phyloP scores from a whole-genome alignment of 768 basidiomycete species.

The Flagelloscypha sp. region DNA sequence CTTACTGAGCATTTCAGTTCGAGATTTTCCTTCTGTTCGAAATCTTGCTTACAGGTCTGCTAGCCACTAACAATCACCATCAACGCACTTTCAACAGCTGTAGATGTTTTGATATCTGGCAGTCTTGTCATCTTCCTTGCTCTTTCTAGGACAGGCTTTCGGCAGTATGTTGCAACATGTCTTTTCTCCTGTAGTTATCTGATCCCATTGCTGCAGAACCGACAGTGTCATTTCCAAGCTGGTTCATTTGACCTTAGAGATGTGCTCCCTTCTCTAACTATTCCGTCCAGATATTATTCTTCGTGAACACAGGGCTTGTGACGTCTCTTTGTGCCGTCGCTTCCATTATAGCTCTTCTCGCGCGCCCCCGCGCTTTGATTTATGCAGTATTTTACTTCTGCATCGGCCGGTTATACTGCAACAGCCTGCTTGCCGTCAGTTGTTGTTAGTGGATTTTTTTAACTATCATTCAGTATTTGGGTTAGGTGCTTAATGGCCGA shows the following conservation, averaged over 20 bases:
- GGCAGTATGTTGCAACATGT: background rate
- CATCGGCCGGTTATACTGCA: no score
- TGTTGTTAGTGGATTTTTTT: no score
- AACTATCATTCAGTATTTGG: no score
- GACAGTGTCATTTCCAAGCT: slow-evolving; percentile 3
- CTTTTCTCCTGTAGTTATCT: background rate
- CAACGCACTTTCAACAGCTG: slow-evolving; percentile 6
- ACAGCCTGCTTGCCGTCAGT: no score
- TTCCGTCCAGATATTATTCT: slow-evolving; percentile 6
- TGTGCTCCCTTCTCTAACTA: background rate
- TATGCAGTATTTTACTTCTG: slow-evolving; percentile 6
- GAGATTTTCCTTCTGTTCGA: background rate
- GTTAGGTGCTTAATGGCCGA: no score
- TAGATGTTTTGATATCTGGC: slow-evolving; percentile 4
- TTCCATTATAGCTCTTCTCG: slow-evolving; percentile 1
- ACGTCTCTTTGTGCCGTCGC: background rate
- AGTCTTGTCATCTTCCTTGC: slow-evolving; percentile 3
- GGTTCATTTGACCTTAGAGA: background rate
- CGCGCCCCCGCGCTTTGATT: background rate
- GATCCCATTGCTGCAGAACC: background rate
- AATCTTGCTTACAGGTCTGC: background rate
- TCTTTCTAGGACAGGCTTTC: slow-evolving; percentile 4
- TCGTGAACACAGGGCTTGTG: slow-evolving; percentile 7
- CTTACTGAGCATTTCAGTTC: slow-evolving; percentile 2
- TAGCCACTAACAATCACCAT: slow-evolving; percentile 4